Evolutionary conservation across 257 asterid genomes (phyloP), one percentile per base, ranked within the genome.

Genomic region (Leptodermis oblonga): DNA sequence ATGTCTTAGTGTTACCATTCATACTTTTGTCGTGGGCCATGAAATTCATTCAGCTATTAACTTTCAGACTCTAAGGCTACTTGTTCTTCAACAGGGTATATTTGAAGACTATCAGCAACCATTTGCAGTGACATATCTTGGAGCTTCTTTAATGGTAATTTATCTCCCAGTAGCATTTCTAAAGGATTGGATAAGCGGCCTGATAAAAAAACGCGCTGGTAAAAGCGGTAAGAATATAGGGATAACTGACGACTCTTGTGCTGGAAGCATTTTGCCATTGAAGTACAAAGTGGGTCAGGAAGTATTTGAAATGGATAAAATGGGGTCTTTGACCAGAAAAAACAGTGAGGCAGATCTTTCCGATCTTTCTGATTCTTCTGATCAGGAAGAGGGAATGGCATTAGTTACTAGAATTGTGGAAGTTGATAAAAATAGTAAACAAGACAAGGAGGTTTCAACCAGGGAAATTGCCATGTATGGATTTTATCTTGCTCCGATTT

Each of bases 111-210:
- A 94, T 79, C 91, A 86, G 81, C 99, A 94, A 70, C 99, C 99
- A 43, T 94, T 94, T 89, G 99, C 99, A 3, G 90, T 94, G 75
- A 94, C 99, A 26, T 94, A 94, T 74, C 92, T 94, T 49, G 99
- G 99, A 79, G 97, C 97, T 75, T 94, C 99, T 64, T 70, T 94
- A 65, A 73, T 94, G 97, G 97, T 94, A 73, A 79, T 94, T 74
- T 94, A 94, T 82, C 94, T 94, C 58, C 99, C 99, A 5, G 66
- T 94, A 69, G 90, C 99, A 72, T 94, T 85, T 68, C 43, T 84
- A 33, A 94, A 94, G 75, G 99, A 94, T 78, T 80, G 85, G 81
- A 75, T 94, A 62, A 82, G 77, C 66, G 67, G 67, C 73, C 73
- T 74, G 75, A 74, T 91, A 33, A 89, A 82, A 85, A 82, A 81